Conservation (phyloP, 129 eudicot genomes). For the Silybum marianum region DNA sequence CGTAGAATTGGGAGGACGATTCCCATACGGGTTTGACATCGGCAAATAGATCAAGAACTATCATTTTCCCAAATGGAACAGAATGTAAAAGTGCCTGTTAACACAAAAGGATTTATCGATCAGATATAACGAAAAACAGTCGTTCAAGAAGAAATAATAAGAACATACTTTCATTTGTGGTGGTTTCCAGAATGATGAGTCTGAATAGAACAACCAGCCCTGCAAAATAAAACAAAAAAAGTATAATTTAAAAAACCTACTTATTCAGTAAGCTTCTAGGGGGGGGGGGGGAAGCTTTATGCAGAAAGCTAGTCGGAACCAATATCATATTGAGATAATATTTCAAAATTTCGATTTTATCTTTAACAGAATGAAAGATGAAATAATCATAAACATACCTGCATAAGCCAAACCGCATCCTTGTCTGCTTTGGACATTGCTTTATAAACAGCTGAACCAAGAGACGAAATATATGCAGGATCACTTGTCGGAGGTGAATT, state of each 20-base stretch:
- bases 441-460: constrained; percentile 89
- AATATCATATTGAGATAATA: background rate
- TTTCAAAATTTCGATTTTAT: too few species aligned
- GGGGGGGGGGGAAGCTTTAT: too few species aligned
- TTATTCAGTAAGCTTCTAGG: too few species aligned
- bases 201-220: constrained; percentile 97
- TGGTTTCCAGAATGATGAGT: constrained; percentile 91
- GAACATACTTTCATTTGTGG: constrained; percentile 90
- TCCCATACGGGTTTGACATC: constrained; percentile 96
- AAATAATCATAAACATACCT: constrained; percentile 43
- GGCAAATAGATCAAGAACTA: constrained; percentile 98
- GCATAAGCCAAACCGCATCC: constrained; percentile 99
- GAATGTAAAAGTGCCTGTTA: constrained; percentile 95
- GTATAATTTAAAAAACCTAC: background rate
- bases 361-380: background rate
- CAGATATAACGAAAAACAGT: background rate
- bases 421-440: constrained; percentile 89
- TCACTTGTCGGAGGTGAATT: constrained; percentile 90
- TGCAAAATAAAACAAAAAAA: constrained; percentile 35
- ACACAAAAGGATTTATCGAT: constrained; percentile 3
- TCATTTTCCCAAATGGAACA: constrained; percentile 97
- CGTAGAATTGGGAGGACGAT: constrained; percentile 92
- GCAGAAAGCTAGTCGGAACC: background rate
- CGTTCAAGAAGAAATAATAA: background rate
- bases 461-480: constrained; percentile 87